phyloP scores from a whole-genome alignment of 208 protist species.

The Crithidia expoeki region DNA sequence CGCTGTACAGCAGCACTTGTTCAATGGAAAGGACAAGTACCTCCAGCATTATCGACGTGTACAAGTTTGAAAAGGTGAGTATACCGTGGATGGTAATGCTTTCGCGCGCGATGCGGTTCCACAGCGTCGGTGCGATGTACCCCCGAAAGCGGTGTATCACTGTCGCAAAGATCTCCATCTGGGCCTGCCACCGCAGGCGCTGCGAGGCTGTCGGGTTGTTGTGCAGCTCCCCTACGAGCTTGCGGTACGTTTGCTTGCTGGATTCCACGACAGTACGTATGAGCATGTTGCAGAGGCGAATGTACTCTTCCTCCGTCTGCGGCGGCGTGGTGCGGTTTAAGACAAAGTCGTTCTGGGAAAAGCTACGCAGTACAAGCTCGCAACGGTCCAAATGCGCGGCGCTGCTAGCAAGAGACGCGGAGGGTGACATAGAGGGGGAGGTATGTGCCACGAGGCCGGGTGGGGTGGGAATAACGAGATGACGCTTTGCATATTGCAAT shows the following conservation, averaged over 20 bases:
- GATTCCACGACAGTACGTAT: neutral
- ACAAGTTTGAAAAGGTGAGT: neutral
- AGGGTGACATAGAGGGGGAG: neutral
- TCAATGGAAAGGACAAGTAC: neutral
- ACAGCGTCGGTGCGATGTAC: slow-evolving; percentile 28
- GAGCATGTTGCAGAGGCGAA: neutral
- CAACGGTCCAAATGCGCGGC: slow-evolving; percentile 10
- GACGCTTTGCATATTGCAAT: slow-evolving; percentile 34
- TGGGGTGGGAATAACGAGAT: neutral
- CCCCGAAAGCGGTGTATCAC: slow-evolving; percentile 20
- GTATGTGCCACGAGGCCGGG: neutral
- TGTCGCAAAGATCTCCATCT: slow-evolving; percentile 13
- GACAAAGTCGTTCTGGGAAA: neutral
- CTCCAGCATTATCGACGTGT: neutral
- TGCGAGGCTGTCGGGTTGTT: neutral
- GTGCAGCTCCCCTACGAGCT: neutral
- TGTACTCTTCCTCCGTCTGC: neutral
- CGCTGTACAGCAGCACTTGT: slow-evolving; percentile 24
- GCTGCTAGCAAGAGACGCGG: neutral
- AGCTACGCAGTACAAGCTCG: slow-evolving; percentile 4
- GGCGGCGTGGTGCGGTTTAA: neutral
- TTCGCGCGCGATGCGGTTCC: slow-evolving; percentile 8
- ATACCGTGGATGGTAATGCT: neutral
- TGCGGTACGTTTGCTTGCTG: neutral
- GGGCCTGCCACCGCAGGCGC: slow-evolving; percentile 7